These are phyloP conservation scores for Tetrahymena thermophila DNA, from an alignment of 73 alveolate species.

Conservation along the genomic window DNA sequence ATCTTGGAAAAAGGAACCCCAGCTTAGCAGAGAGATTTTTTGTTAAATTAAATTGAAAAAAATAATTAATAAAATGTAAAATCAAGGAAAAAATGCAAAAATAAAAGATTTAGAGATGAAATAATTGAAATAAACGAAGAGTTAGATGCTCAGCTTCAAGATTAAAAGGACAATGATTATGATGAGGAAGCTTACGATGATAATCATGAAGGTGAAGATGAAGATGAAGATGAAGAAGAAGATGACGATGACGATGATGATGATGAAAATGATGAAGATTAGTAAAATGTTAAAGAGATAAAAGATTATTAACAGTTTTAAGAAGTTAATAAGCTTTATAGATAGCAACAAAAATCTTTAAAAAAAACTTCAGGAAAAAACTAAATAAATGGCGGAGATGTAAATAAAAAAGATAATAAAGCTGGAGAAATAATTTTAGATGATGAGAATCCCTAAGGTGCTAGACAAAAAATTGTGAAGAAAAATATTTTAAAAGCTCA, in stretches of 20 bases:
- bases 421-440: background rate
- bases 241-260: background rate
- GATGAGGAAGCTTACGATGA: background rate
- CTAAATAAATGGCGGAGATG: background rate
- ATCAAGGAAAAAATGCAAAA: background rate
- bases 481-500: background rate
- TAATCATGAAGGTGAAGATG: background rate
- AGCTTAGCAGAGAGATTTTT: background rate
- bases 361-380: background rate
- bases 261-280: background rate
- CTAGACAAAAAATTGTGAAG: background rate
- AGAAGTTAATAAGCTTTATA: background rate
- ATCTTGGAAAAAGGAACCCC: background rate
- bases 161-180: background rate
- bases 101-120: background rate
- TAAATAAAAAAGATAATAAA: background rate
- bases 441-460: background rate
- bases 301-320: background rate
- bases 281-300: background rate
- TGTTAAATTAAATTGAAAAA: background rate
- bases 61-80: background rate
- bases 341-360: background rate
- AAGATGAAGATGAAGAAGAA: background rate
- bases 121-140: background rate
- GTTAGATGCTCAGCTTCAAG: background rate